Evolutionary conservation across 768 basidiomycete species (phyloP).

Genomic region (Psilocybe sp.): DNA sequence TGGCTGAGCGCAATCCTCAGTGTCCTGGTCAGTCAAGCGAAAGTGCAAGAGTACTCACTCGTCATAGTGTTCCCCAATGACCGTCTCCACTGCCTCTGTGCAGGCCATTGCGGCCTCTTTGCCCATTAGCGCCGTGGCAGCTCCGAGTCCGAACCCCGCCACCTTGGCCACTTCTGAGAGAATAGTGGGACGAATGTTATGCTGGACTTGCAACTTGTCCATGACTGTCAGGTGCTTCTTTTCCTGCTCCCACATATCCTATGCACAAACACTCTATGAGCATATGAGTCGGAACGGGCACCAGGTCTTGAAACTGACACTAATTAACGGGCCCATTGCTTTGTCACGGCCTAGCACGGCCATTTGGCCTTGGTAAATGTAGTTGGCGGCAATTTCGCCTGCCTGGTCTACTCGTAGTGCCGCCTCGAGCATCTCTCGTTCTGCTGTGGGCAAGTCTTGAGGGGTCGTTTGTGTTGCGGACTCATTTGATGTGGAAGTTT

Average conservation of each 20-base stretch:
- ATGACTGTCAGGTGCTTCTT: slow-evolving; percentile 87
- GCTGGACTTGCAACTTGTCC: slow-evolving; percentile 82
- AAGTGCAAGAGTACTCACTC: slow-evolving; percentile 59
- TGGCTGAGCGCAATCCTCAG: slow-evolving; percentile 50
- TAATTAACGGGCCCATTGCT: slow-evolving; percentile 61
- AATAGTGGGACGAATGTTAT: slow-evolving; percentile 78
- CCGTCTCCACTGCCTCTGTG: slow-evolving; percentile 96
- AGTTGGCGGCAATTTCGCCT: slow-evolving; percentile 94
- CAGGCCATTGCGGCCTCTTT: slow-evolving; percentile 97
- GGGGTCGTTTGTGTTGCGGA: slow-evolving; percentile 57
- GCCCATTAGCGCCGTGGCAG: slow-evolving; percentile 82
- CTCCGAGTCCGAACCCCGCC: slow-evolving; percentile 85
- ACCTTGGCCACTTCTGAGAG: slow-evolving; percentile 84
- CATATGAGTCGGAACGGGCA: background rate
- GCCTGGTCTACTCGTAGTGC: slow-evolving; percentile 93
- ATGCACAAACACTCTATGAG: slow-evolving; percentile 1
- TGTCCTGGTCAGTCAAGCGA: background rate
- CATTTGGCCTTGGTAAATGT: slow-evolving; percentile 89
- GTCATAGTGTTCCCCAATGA: slow-evolving; percentile 97
- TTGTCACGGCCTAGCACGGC: slow-evolving; percentile 64
- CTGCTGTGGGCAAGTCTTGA: slow-evolving; percentile 40
- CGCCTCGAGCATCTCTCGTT: slow-evolving; percentile 52
- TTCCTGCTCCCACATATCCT: slow-evolving; percentile 99
- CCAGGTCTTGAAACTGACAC: slow-evolving; percentile 43
- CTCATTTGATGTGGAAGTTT: slow-evolving; percentile 30